A percentile compares a stretch with the other conserved stretches of the same genome.
phyloP scores from a whole-genome alignment of 2,329 filamentous ascomycete species.

The Fusarium torulosum region DNA sequence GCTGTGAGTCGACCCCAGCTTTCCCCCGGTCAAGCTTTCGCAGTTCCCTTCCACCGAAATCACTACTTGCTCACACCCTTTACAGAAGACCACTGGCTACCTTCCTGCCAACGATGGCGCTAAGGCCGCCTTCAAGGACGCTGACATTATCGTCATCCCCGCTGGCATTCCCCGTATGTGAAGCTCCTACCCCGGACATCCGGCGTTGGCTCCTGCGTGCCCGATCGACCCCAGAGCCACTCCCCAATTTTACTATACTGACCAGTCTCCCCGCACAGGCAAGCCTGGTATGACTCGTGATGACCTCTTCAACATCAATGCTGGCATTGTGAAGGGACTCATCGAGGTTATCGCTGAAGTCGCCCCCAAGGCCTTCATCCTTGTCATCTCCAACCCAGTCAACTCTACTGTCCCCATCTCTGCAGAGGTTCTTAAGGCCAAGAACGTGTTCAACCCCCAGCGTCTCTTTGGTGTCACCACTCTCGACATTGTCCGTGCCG shows the following conservation, averaged over 20 bases:
- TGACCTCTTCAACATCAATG: conserved; percentile 99
- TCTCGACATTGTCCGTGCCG: conserved; percentile 96
- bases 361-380: conserved; percentile 91
- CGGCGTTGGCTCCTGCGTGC: conserved; percentile 32
- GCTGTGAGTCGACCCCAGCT: conserved; percentile 67
- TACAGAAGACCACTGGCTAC: conserved; percentile 86
- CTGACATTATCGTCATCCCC: conserved; percentile 96
- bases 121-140: conserved; percentile 89
- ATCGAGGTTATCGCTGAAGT: conserved; percentile 89
- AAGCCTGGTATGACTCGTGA: conserved; percentile 99
- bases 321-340: conserved; percentile 94
- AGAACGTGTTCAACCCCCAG: conserved; percentile 93
- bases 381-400: conserved; percentile 99
- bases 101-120: conserved; percentile 88
- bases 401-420: conserved; percentile 99
- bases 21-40: conserved; percentile 25
- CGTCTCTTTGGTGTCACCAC: conserved; percentile 99
- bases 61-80: conserved; percentile 50
- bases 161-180: conserved; percentile 94
- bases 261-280: conserved; percentile 65
- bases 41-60: conserved; percentile 44
- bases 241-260: conserved; percentile 38
- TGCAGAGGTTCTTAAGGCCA: conserved; percentile 94
- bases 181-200: conserved; percentile 37
- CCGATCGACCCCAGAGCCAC: conserved; percentile 36